Percentiles rank a stretch among this genome's conserved stretches.
Evolutionary conservation across 2,329 filamentous ascomycete species (phyloP).

Genomic region (Aspergillus clavatus): DNA sequence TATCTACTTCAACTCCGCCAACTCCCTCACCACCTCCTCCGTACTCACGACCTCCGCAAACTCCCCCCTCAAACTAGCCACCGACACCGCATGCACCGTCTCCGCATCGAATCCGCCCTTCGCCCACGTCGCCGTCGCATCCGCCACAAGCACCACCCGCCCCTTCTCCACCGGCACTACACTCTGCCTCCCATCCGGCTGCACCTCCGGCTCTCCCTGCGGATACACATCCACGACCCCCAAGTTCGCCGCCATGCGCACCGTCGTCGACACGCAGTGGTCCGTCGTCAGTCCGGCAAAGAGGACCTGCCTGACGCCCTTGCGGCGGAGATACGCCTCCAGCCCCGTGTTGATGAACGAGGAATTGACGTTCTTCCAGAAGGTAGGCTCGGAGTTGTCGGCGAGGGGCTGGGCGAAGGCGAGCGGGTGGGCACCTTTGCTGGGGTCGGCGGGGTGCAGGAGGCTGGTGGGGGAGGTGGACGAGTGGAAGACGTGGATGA

Average conservation of each 20-base stretch:
- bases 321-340: constrained; percentile 32
- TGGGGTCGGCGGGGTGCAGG: constrained; percentile 34
- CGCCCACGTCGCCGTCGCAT: constrained; percentile 46
- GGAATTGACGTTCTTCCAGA: constrained; percentile 46
- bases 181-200: constrained; percentile 18
- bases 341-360: constrained; percentile 45
- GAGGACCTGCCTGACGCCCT: constrained; percentile 36
- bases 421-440: constrained; percentile 23
- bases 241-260: constrained; percentile 47
- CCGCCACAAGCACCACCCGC: constrained; percentile 41
- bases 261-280: constrained; percentile 48
- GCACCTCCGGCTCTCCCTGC: constrained; percentile 11
- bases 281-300: constrained; percentile 46
- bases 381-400: constrained; percentile 33
- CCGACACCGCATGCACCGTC: constrained; percentile 42
- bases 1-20: constrained; percentile 10
- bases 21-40: constrained; percentile 31
- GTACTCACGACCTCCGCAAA: constrained; percentile 42
- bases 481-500: constrained; percentile 46
- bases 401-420: constrained; percentile 29
- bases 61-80: constrained; percentile 44
- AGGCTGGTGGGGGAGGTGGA: constrained; percentile 32
- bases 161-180: constrained; percentile 21
- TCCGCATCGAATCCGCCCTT: constrained; percentile 44
- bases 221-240: constrained; percentile 36